These are phyloP conservation scores for Chlamydomonas sp. DNA, from an alignment of 139 green algal species.

Conservation along the genomic window DNA sequence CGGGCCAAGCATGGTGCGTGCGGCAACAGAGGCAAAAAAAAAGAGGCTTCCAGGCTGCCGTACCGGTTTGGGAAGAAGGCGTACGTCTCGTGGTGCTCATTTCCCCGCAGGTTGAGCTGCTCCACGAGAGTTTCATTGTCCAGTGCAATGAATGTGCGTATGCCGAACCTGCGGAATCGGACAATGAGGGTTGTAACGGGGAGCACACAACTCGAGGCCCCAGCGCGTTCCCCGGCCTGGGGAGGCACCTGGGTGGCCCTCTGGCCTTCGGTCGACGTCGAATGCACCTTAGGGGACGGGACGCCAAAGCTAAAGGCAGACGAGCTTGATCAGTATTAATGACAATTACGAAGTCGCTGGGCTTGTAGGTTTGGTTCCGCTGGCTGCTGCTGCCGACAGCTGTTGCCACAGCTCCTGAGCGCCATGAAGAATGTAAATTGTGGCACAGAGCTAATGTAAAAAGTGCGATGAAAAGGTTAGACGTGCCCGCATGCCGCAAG, in stretches of 20 bases:
- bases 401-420: no score
- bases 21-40: not conserved
- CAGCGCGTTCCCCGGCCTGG: no score
- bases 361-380: no score
- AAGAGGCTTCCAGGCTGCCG: not conserved
- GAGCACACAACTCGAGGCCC: no score
- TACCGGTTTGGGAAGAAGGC: conserved; percentile 30
- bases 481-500: no score
- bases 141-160: conserved; percentile 31
- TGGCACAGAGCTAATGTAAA: no score
- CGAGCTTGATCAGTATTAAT: conserved; percentile 14
- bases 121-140: conserved; percentile 9
- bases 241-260: no score
- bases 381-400: no score
- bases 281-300: conserved; percentile 2
- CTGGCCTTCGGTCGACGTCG: no score
- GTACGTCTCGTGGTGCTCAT: conserved; percentile 23
- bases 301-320: not conserved
- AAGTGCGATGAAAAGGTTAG: no score
- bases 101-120: not conserved
- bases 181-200: no score
- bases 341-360: conserved; percentile 19
- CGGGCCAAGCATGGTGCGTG: not conserved
- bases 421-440: no score
- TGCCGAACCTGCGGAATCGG: not conserved